Evolutionary conservation across 106 monocot genomes (phyloP).

Genomic region (Amphibolis antarctica): DNA sequence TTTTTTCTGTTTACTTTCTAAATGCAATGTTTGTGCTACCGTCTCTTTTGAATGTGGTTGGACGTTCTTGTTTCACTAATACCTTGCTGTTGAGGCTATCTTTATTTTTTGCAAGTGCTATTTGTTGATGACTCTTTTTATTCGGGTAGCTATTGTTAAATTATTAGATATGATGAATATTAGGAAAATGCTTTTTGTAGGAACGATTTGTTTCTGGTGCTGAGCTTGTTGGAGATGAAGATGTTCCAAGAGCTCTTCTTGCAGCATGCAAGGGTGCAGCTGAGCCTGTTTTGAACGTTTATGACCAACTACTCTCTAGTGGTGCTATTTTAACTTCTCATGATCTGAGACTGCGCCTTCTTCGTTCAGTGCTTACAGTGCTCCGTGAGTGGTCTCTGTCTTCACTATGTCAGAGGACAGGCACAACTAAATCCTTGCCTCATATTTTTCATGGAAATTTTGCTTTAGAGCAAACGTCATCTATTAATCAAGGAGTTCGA

Average conservation of each 20-base stretch:
- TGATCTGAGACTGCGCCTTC: constrained; percentile 55
- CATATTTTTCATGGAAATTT: constrained; percentile 32
- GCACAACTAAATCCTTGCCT: constrained; percentile 31
- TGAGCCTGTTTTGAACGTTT: constrained; percentile 60
- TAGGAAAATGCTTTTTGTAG: constrained; percentile 20
- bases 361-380: constrained; percentile 60
- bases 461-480: constrained; percentile 21
- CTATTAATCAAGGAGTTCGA: constrained; percentile 46
- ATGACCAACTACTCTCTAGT: constrained; percentile 73
- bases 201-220: constrained; percentile 51
- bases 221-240: constrained; percentile 84
- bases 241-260: constrained; percentile 88
- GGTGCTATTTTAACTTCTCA: constrained; percentile 61
- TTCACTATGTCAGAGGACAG: constrained; percentile 30
- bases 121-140: too few species aligned
- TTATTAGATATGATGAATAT: neutral
- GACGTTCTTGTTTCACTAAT: too few species aligned
- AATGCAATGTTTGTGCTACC: too few species aligned
- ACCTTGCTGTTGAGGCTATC: too few species aligned
- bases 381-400: constrained; percentile 86
- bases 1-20: too few species aligned
- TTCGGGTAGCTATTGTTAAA: neutral
- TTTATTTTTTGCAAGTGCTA: too few species aligned
- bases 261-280: constrained; percentile 61
- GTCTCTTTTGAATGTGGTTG: too few species aligned